phyloP scores from a whole-genome alignment of 2,329 filamentous ascomycete species.

The Ophiosphaerella korrae region DNA sequence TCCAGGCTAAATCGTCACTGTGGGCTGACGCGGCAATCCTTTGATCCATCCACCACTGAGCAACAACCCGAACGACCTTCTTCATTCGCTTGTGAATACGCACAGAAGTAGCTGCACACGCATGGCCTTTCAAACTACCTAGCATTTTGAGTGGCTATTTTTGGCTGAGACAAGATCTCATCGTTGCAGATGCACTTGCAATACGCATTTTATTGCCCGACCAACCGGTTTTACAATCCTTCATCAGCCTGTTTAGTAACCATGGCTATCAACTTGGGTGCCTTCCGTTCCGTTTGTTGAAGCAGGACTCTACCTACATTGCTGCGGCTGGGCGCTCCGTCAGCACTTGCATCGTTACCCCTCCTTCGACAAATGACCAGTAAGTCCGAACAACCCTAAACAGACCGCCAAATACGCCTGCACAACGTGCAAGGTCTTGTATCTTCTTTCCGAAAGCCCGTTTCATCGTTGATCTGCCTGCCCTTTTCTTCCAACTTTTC shows the following conservation, averaged over 20 bases:
- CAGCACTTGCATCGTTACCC: slow-evolving; percentile 20
- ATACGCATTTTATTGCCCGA: slow-evolving; percentile 17
- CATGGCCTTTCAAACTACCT: slow-evolving; percentile 17
- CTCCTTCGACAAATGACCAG: slow-evolving; percentile 15
- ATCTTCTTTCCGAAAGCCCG: slow-evolving; percentile 12
- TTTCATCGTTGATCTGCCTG: slow-evolving; percentile 20
- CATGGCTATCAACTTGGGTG: slow-evolving; percentile 5
- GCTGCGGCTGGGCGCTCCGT: slow-evolving; percentile 16
- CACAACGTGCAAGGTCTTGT: slow-evolving; percentile 18
- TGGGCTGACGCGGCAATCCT: slow-evolving; percentile 21
- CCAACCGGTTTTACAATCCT: slow-evolving; percentile 23
- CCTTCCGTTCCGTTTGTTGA: neutral
- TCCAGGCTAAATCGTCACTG: slow-evolving; percentile 19
- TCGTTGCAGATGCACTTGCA: slow-evolving; percentile 18
- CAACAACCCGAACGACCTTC: slow-evolving; percentile 13
- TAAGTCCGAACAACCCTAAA: slow-evolving; percentile 8
- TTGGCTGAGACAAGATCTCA: slow-evolving; percentile 27
- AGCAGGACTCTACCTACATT: neutral
- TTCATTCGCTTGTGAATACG: slow-evolving; percentile 16
- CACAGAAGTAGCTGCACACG: slow-evolving; percentile 23
- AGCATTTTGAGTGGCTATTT: slow-evolving; percentile 27
- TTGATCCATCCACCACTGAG: slow-evolving; percentile 15
- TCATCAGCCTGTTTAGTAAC: slow-evolving; percentile 20
- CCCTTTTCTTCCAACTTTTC: slow-evolving; percentile 20
- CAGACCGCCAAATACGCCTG: slow-evolving; percentile 20